Evolutionary conservation across 2,329 filamentous ascomycete genomes (phyloP).

Genomic region (Aspergillus ochraceoroseus): DNA sequence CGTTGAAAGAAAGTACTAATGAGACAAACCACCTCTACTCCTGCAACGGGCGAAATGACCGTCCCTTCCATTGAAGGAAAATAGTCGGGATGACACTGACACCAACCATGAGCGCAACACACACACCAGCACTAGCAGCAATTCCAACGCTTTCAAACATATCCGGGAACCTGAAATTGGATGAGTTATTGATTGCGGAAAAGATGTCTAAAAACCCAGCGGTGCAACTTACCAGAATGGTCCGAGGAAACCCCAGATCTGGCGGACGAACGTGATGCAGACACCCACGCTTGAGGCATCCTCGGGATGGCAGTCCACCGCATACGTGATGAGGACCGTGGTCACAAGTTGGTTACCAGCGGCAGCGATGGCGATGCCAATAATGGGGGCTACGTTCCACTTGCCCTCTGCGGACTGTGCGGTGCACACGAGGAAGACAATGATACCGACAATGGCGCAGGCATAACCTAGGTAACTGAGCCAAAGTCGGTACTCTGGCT

Average conservation of each 20-base stretch:
- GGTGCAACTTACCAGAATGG: slow-evolving; percentile 35
- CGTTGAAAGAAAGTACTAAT: too few species aligned
- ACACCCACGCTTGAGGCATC: slow-evolving; percentile 54
- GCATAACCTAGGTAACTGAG: slow-evolving; percentile 52
- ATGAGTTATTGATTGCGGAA: slow-evolving; percentile 15
- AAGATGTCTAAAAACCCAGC: background rate
- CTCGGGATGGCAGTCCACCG: slow-evolving; percentile 54
- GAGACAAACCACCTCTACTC: background rate
- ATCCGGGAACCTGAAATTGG: slow-evolving; percentile 30
- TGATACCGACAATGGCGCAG: slow-evolving; percentile 49
- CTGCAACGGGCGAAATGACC: slow-evolving; percentile 6
- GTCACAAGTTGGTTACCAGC: slow-evolving; percentile 59
- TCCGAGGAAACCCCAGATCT: slow-evolving; percentile 50
- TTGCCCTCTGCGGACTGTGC: slow-evolving; percentile 37
- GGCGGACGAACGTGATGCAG: slow-evolving; percentile 55
- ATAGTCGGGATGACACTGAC: slow-evolving; percentile 33
- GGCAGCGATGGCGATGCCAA: slow-evolving; percentile 51
- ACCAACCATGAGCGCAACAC: slow-evolving; percentile 28
- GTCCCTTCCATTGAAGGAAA: slow-evolving; percentile 29
- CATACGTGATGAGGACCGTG: slow-evolving; percentile 57
- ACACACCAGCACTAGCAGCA: slow-evolving; percentile 31
- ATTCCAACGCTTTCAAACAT: slow-evolving; percentile 37
- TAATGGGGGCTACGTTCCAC: slow-evolving; percentile 55
- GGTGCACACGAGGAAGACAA: slow-evolving; percentile 50
- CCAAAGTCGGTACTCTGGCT: slow-evolving; percentile 54